phyloP scores from a whole-genome alignment of 371 early-diverging fungal genomes.

The Actinomucor elegans region DNA sequence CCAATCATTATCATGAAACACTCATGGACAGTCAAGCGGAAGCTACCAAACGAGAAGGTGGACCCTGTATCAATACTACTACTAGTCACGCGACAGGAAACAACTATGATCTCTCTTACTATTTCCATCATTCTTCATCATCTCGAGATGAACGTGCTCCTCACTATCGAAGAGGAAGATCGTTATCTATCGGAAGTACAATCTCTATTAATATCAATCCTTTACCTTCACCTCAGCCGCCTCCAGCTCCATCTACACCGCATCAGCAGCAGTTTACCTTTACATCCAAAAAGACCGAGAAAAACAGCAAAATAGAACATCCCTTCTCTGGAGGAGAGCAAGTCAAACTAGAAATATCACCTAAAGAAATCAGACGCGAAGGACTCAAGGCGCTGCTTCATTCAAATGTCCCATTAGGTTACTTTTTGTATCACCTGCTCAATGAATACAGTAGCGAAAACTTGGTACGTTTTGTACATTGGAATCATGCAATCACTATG shows the following conservation, averaged over 20 bases:
- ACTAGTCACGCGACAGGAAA: background rate
- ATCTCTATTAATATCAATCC: conserved; percentile 2
- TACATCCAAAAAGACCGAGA: conserved; percentile 13
- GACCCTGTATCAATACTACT: background rate
- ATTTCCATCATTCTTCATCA: conserved; percentile 1
- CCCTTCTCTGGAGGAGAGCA: conserved; percentile 48
- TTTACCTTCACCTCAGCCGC: background rate
- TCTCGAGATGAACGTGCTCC: background rate
- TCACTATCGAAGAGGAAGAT: conserved; percentile 1
- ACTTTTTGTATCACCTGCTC: conserved; percentile 46
- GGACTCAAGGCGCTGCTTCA: conserved; percentile 41
- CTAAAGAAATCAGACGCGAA: conserved; percentile 36
- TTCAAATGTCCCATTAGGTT: conserved; percentile 45
- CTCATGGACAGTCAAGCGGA: background rate
- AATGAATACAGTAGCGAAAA: conserved; percentile 51
- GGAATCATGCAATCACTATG: background rate
- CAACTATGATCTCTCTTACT: conserved; percentile 16
- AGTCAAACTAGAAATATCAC: conserved; percentile 31
- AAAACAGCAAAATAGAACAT: conserved; percentile 30
- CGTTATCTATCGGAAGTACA: conserved; percentile 15
- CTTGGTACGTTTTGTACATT: conserved; percentile 32
- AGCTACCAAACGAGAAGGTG: background rate
- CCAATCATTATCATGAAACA: background rate
- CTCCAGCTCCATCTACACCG: background rate
- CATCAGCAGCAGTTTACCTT: background rate